phyloP scores from a whole-genome alignment of 768 basidiomycete genomes.

The Kwoniella bestiolae region DNA sequence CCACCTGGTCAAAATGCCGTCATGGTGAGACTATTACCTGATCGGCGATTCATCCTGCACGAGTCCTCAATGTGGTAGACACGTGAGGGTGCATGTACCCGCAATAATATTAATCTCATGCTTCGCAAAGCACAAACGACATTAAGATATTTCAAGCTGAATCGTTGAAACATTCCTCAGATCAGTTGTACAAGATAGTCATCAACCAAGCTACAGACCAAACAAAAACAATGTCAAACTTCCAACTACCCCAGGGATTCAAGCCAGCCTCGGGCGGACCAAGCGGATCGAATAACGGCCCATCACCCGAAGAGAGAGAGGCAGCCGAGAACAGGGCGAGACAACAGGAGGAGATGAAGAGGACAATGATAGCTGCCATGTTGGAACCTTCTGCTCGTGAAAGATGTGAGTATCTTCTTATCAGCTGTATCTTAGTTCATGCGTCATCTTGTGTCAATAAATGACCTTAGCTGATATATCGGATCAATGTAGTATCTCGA shows the following conservation, averaged over 20 bases:
- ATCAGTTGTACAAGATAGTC: not conserved
- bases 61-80: not conserved
- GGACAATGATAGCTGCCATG: constrained; percentile 54
- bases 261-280: constrained; percentile 29
- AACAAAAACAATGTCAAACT: constrained; percentile 36
- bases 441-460: not conserved
- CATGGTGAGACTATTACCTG: not conserved
- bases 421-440: not conserved
- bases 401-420: constrained; percentile 42
- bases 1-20: not conserved
- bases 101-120: too few species aligned
- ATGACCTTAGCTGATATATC: not conserved
- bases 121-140: too few species aligned
- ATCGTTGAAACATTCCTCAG: not conserved
- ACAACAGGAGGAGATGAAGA: constrained; percentile 55
- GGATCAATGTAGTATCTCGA: constrained; percentile 44
- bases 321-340: constrained; percentile 40
- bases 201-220: not conserved
- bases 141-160: too few species aligned
- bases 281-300: constrained; percentile 14
- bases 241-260: constrained; percentile 52
- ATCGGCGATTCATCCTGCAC: not conserved
- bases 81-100: too few species aligned
- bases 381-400: constrained; percentile 54
- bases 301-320: constrained; percentile 37